Evolutionary conservation across 1,139 yeast genomes (phyloP), one percentile per base, ranked within the genome.

Genomic region (Diutina catenulata): DNA sequence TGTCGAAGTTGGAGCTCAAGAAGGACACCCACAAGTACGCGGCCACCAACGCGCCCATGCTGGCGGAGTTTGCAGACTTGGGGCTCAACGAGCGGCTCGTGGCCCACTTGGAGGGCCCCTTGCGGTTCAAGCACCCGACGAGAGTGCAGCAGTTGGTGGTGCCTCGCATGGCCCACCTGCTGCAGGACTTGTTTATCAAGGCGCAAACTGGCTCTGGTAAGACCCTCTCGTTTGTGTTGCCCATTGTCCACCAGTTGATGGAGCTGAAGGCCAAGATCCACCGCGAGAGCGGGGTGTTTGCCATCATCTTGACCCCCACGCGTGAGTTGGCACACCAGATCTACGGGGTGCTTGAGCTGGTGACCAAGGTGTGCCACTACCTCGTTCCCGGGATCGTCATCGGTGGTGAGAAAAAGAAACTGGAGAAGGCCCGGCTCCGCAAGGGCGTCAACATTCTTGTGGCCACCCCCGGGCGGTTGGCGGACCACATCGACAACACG

Each of bases 141-240:
- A 20, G 35, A 31, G 35, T 31, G 9, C 98, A 91, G 55, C 76
- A 76, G 1, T 61, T 91, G 38, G 83, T 91, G 7, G 59, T 62
- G 0, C 94, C 95, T 0, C 65, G 72, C 26, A 49, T 50, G 2
- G 53, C 91, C 7, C 81, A 82, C 38, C 57, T 91, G 37, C 82
- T 77, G 42, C 72, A 68, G 24, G 96, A 88, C 57, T 61, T 86
- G 41, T 81, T 88, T 47, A 82, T 87, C 38, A 93, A 84, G 51
- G 95, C 97, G 0, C 96, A 87, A 57, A 88, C 97, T 0, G 97
- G 97, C 39, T 84, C 95, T 0, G 97, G 97, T 56, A 88, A 88
- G 55, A 87, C 97, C 0, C 60, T 88, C 42, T 78, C 97, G 0
- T 91, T 84, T 54, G 64, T 80, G 11, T 62, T 91, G 37, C 98